Evolutionary conservation across 78 protist genomes (phyloP), one percentile per base, ranked within the genome.

Genomic region (Bodo saltans): DNA sequence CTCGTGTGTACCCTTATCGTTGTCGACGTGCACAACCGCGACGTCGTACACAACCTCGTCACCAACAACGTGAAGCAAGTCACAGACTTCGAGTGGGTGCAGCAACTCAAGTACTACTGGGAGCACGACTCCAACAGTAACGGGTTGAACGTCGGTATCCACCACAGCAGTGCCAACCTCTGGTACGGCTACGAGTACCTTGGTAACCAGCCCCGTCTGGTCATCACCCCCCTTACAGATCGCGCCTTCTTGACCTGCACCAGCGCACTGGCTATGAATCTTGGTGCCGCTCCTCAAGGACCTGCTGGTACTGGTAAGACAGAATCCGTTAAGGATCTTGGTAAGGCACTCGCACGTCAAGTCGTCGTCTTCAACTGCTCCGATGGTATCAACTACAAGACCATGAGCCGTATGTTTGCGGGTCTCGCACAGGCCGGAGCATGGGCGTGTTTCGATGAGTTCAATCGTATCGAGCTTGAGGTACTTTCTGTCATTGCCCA

Each of bases 241-340:
- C 89, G 89, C 28, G 88, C 87, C 79, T 85, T 47, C 52, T 40
- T 89, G 79, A 84, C 88, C 30, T 52, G 90, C 73, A 93, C 93
- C 0, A 84, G 91, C 30, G 96, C 93, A 17, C 60, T 93, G 79
- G 69, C 80, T 17, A 76, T 91, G 83, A 30, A 83, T 68, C 87
- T 93, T 11, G 96, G 96, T 28, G 91, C 89, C 29, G 93, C 92
- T 33, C 94, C 91, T 4, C 89, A 89, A 3, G 92, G 92, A 1
- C 90, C 93, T 0, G 96, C 92, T 0, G 95, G 96, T n/a, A 93
- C 95, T 21, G 95, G 95, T 26, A 93, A 93, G 72, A 93, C 95
- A 0, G 95, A 93, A 84, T 74, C 91, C 17, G 88, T 85, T 29
- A 90, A 90, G 91, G 96, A 93, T 72, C 42, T 93, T 29, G 93